phyloP scores from a whole-genome alignment of 139 green algal species.

The Chlorella sorokiniana region DNA sequence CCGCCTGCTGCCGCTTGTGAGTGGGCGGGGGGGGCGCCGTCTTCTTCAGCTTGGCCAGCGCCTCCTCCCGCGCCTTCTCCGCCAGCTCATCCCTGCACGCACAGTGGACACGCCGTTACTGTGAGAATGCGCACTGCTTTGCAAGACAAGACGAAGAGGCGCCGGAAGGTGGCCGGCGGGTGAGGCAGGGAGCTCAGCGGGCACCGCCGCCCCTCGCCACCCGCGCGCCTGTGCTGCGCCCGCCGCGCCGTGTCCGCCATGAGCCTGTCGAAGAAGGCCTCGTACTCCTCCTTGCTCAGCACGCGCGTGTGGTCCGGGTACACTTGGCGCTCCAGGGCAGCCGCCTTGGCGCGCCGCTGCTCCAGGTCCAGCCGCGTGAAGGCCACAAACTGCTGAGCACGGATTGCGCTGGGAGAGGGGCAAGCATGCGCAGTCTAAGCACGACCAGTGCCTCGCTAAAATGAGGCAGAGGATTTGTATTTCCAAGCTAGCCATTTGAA shows the following conservation, averaged over 20 bases:
- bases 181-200: too few species aligned
- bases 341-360: conserved; percentile 31
- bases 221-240: conserved; percentile 30
- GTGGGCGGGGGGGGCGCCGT: not conserved
- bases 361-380: conserved; percentile 46
- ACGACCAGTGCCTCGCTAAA: too few species aligned
- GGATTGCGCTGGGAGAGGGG: conserved; percentile 37
- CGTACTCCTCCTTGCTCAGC: conserved; percentile 39
- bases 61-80: conserved; percentile 30
- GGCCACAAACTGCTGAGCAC: conserved; percentile 60
- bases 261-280: conserved; percentile 54
- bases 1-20: not conserved
- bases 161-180: too few species aligned
- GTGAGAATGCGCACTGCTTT: not conserved
- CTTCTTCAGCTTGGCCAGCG: conserved; percentile 17
- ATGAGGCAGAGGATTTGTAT: too few species aligned
- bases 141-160: too few species aligned
- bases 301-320: conserved; percentile 32
- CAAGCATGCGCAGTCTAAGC: not conserved
- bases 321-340: conserved; percentile 5
- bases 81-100: conserved; percentile 39
- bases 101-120: not conserved
- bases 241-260: conserved; percentile 36
- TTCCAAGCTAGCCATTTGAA: too few species aligned
- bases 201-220: too few species aligned